These are phyloP conservation scores for Moricandia arvensis DNA, from an alignment of 345 rosid genomes.

Conservation along the genomic window DNA sequence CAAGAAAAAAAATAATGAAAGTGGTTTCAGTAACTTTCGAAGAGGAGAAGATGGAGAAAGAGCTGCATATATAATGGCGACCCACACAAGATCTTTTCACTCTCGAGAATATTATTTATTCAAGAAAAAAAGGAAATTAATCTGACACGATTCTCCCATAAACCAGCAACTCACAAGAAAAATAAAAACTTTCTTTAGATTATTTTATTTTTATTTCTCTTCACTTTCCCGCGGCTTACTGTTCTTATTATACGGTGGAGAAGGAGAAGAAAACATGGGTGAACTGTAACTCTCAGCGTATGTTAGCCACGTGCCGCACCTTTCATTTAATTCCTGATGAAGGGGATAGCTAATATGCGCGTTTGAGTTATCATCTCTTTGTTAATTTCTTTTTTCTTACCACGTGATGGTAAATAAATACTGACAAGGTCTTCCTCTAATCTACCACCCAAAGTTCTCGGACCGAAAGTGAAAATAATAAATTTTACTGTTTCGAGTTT, in stretches of 20 bases:
- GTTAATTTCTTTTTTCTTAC: neutral
- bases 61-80: constrained; percentile 31
- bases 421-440: constrained; percentile 15
- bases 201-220: neutral
- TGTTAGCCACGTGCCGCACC: neutral
- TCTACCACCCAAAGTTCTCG: constrained; percentile 39
- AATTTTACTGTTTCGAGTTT: constrained; percentile 13
- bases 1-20: neutral
- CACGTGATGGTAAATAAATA: constrained; percentile 15
- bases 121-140: constrained; percentile 9
- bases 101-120: neutral
- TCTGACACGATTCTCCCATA: constrained; percentile 76
- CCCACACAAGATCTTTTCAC: constrained; percentile 38
- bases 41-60: constrained; percentile 22
- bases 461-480: constrained; percentile 23
- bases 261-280: constrained; percentile 11
- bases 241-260: constrained; percentile 22
- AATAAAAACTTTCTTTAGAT: neutral
- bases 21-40: constrained; percentile 6
- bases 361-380: neutral
- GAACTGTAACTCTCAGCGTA: constrained; percentile 30
- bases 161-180: constrained; percentile 50
- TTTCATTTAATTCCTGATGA: neutral
- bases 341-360: constrained; percentile 4
- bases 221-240: neutral